phyloP scores from a whole-genome alignment of 164 flowering plant genomes.

The Magnolia changhungtana region DNA sequence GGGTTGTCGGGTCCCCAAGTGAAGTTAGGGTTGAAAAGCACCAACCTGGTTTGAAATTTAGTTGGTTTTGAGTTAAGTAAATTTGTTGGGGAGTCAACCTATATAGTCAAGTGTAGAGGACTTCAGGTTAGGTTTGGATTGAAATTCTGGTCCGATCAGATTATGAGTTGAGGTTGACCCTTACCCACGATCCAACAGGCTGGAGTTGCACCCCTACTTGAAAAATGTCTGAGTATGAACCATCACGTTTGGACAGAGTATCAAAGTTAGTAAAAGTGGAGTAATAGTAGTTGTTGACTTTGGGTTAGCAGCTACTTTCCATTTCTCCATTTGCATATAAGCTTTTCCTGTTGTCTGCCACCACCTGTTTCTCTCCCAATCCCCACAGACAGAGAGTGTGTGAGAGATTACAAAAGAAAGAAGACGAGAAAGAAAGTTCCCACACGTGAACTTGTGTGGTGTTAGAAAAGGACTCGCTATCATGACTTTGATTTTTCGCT shows the following conservation, averaged over 20 bases:
- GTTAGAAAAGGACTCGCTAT: background rate
- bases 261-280: background rate
- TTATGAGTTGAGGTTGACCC: too few relatives aligned
- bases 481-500: background rate
- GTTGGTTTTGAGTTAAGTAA: too few relatives aligned
- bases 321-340: background rate
- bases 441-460: background rate
- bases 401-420: background rate
- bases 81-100: too few relatives aligned
- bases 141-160: too few relatives aligned
- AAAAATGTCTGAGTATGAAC: background rate
- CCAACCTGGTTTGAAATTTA: too few relatives aligned
- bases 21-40: too few relatives aligned
- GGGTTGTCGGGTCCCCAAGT: too few relatives aligned
- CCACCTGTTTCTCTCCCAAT: background rate
- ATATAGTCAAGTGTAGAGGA: too few relatives aligned
- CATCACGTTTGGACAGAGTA: background rate
- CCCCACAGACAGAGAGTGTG: background rate
- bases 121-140: too few relatives aligned
- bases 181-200: too few relatives aligned
- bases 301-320: background rate
- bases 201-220: too few relatives aligned
- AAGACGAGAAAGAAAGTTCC: background rate
- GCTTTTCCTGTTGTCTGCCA: background rate
- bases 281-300: background rate